Base-by-base conservation (phyloP, 345 rosid species). In the Linum usitatissimum region DNA sequence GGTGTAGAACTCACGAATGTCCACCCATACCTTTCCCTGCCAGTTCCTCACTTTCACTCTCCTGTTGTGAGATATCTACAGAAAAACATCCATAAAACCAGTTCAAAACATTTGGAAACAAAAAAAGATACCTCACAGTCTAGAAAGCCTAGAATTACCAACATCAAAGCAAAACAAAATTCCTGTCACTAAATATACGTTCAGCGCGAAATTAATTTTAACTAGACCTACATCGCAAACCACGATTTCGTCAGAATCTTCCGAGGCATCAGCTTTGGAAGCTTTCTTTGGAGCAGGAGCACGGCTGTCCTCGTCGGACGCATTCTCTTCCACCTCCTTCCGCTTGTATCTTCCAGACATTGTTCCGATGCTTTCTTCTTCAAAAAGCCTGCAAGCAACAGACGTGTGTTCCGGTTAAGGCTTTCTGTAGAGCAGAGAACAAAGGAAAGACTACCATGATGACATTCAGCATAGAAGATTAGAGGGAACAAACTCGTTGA, bases 311-410 rank as follows among this genome's bases (percentile, higher is more conserved):
- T 79, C 96, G 63, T 83, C 91, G 9, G 88, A 86, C 14, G 65
- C 82, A 36, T 66, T 57, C 4, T 70, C 87, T 28, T 75, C 63
- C 75, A 20, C 78, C 81, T 84, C 86, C 78, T 82, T 90, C 34
- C 99, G 68, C 86, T 93, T 90, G 53, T 96, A 88, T 73, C 78
- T 90, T n/a, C 66, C 72, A 40, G 94, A 80, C 97, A 93, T 91
- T 73, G 55, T 49, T 23, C 20, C 17, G 5, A 49, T 4, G 7
- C n/a, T 21, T 56, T 20, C 14, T n/a, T 5, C 59, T 19, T n/a
- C 17, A 13, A 45, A 45, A 15, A 45, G 14, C 17, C 51, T 45
- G 14, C 51, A 45, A 45, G 17, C 3, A 45, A 45, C 7, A 45
- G 51, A 45, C 7, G 10, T 10, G 17, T 9, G 14, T 4, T 45